phyloP scores from a whole-genome alignment of 768 basidiomycete genomes.

The Crepidotus variabilis region DNA sequence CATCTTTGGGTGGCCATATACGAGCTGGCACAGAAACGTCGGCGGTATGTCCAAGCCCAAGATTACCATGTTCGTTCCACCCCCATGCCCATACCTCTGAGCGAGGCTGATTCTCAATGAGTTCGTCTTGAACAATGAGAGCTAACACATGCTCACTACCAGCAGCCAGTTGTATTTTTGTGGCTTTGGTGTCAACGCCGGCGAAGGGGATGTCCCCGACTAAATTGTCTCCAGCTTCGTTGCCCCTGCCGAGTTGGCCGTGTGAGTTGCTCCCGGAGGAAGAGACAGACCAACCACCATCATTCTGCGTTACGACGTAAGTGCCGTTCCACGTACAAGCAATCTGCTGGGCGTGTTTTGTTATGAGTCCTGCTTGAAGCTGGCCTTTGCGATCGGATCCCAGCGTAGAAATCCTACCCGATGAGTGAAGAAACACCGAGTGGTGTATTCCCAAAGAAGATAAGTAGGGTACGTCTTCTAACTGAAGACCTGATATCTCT shows the following conservation, averaged over 20 bases:
- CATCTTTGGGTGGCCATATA: slow-evolving; percentile 43
- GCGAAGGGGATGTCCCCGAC: slow-evolving; percentile 12
- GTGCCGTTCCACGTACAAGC: slow-evolving; percentile 83
- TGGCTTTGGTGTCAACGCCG: slow-evolving; percentile 13
- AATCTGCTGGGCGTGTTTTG: slow-evolving; percentile 26
- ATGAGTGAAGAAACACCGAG: slow-evolving; percentile 51
- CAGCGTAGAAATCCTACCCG: slow-evolving; percentile 45
- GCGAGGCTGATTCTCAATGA: background rate
- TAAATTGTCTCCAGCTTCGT: background rate
- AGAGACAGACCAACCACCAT: slow-evolving; percentile 22
- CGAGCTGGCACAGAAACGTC: slow-evolving; percentile 48
- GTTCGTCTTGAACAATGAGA: slow-evolving; percentile 15
- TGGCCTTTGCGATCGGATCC: slow-evolving; percentile 77
- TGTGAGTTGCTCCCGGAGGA: slow-evolving; percentile 55
- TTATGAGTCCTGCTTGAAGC: slow-evolving; percentile 32
- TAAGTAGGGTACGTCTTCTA: slow-evolving; percentile 27
- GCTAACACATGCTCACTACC: slow-evolving; percentile 85
- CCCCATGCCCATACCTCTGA: slow-evolving; percentile 83
- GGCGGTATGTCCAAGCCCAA: slow-evolving; percentile 61
- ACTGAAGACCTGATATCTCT: slow-evolving; percentile 28
- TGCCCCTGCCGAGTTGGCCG: slow-evolving; percentile 60
- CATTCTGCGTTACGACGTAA: slow-evolving; percentile 36
- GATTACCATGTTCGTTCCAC: slow-evolving; percentile 98
- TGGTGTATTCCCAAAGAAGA: slow-evolving; percentile 41
- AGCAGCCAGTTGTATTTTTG: slow-evolving; percentile 44